Evolutionary conservation across 495 filamentous ascomycete genomes (phyloP).

Genomic region (Podospora australis): DNA sequence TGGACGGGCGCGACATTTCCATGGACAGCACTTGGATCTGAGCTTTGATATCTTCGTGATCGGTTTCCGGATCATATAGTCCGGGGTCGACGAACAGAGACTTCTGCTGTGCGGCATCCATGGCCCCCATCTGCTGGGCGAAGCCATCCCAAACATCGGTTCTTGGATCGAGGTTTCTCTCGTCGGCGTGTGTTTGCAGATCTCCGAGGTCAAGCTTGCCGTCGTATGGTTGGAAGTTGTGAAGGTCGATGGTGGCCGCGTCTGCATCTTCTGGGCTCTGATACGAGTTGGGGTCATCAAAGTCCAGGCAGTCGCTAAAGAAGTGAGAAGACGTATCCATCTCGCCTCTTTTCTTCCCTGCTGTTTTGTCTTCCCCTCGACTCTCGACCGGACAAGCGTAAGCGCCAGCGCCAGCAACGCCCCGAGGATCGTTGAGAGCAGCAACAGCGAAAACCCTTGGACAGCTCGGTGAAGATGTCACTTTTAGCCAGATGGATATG

Average conservation of each 20-base stretch:
- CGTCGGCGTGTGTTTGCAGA: constrained; percentile 1
- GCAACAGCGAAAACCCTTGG: too few relatives aligned
- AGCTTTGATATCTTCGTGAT: constrained; percentile 15
- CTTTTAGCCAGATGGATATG: too few relatives aligned
- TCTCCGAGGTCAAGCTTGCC: constrained; percentile 8
- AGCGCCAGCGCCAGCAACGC: not conserved
- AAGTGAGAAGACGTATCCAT: constrained; percentile 27
- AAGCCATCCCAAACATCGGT: constrained; percentile 14
- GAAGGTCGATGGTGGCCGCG: constrained; percentile 5
- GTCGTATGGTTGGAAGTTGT: constrained; percentile 11
- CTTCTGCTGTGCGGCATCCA: constrained; percentile 9
- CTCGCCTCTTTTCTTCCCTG: not conserved
- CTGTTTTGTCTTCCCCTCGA: not conserved
- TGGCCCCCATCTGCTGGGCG: constrained; percentile 11
- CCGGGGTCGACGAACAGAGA: constrained; percentile 23
- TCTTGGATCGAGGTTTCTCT: constrained; percentile 4
- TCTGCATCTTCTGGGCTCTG: constrained; percentile 17
- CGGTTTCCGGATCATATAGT: constrained; percentile 15
- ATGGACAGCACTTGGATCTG: constrained; percentile 16
- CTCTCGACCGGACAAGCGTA: not conserved
- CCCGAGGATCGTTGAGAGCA: too few relatives aligned
- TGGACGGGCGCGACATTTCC: constrained; percentile 15
- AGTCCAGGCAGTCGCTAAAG: constrained; percentile 23
- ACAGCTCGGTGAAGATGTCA: too few relatives aligned
- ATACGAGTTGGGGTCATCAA: constrained; percentile 20